These are phyloP conservation scores for Cucumis melo DNA, from an alignment of 306 rosid species.

Conservation along the genomic window DNA sequence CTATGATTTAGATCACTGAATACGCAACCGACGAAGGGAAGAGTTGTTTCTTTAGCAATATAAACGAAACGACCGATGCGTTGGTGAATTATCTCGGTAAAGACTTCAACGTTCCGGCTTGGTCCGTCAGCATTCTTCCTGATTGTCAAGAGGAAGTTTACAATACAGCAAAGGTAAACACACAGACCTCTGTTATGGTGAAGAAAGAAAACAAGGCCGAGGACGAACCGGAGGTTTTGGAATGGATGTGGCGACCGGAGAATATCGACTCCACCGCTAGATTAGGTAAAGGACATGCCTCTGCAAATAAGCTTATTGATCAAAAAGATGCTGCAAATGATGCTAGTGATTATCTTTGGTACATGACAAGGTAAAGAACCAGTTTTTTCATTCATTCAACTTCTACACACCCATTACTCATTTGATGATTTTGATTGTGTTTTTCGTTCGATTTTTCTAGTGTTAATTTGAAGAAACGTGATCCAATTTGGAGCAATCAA, in stretches of 20 bases:
- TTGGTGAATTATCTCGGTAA: conserved; percentile 24
- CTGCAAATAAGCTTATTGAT: conserved; percentile 18
- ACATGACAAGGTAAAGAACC: conserved; percentile 47
- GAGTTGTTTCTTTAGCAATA: conserved; percentile 36
- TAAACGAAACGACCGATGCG: conserved; percentile 24
- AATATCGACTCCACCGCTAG: conserved; percentile 9
- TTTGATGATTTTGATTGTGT: neutral
- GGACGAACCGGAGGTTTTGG: conserved; percentile 22
- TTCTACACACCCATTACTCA: neutral
- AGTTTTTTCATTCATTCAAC: neutral
- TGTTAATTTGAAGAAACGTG: conserved; percentile 16
- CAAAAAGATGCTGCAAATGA: conserved; percentile 32
- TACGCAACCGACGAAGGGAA: conserved; percentile 21
- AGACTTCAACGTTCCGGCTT: conserved; percentile 28
- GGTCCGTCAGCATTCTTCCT: conserved; percentile 53
- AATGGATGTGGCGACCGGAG: conserved; percentile 48
- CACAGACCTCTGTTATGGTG: conserved; percentile 37
- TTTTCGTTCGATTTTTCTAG: neutral
- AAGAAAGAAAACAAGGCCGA: conserved; percentile 22
- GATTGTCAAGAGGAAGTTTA: conserved; percentile 30
- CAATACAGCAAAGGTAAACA: conserved; percentile 49
- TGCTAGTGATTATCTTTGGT: conserved; percentile 45
- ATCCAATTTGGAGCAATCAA: conserved; percentile 30
- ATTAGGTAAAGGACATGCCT: conserved; percentile 8
- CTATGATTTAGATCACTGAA: conserved; percentile 21